Conservation (phyloP, 176 grass and related monocot genomes). For the Triticum monococcum region DNA sequence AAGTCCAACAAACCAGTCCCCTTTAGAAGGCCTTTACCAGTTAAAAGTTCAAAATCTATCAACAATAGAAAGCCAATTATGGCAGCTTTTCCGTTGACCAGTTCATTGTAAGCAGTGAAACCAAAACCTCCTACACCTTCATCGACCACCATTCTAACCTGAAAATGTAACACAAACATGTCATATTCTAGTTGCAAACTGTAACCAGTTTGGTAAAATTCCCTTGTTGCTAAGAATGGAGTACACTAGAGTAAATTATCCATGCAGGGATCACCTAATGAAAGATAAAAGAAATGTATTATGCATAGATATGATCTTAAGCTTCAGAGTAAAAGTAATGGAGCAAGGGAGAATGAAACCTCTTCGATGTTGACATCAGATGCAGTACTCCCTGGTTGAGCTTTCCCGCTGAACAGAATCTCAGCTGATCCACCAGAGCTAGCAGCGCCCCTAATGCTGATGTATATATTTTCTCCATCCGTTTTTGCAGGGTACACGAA, state of each 20-base stretch:
- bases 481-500: constrained; percentile 72
- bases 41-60: constrained; percentile 96
- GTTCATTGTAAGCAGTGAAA: constrained; percentile 69
- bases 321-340: not conserved
- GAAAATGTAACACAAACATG: constrained; percentile 12
- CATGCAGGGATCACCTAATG: not conserved
- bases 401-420: constrained; percentile 93
- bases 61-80: constrained; percentile 92
- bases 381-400: constrained; percentile 81
- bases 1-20: constrained; percentile 98
- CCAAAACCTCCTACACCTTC: constrained; percentile 89
- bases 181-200: not conserved
- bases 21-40: constrained; percentile 96
- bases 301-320: not conserved
- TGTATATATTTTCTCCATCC: constrained; percentile 80
- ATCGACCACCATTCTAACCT: constrained; percentile 94
- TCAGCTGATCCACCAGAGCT: constrained; percentile 60
- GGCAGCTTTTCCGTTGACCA: constrained; percentile 90
- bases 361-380: constrained; percentile 96
- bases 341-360: constrained; percentile 37
- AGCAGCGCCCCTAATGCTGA: constrained; percentile 58
- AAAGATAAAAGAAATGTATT: not conserved
- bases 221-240: not conserved
- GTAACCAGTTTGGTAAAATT: not conserved
- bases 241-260: not conserved